Base-by-base conservation (phyloP, 768 basidiomycete species). In the Lenzites betulinus region DNA sequence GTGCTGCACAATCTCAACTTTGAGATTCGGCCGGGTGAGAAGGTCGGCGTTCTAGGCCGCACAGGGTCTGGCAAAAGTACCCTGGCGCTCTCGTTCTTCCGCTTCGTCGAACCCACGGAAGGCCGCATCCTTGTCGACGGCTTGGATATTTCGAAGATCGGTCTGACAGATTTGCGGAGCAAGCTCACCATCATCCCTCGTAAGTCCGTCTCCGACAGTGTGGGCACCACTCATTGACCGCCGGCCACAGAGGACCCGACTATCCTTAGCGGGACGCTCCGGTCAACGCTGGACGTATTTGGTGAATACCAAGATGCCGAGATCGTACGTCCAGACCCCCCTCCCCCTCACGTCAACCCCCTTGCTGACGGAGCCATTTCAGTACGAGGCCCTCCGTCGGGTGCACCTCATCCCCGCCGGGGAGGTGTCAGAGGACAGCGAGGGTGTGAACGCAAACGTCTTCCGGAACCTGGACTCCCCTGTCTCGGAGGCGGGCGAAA, bases 401-500 rank as follows among this genome's bases (percentile, higher is more conserved):
- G 91, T 93, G 0, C 91, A 93, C 67, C 77, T 93, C 57, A 90
- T 93, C 53, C 85, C 87, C 2, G 77, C 68, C 2, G 81, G 78
- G 48, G 85, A 83, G 54, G 72, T 75, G 3, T 70, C 77, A 0
- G 81, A 74, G 30, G 82, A 82, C 62, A 78, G 73, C 13, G 77
- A 80, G 8, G 77, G 73, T 16, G 74, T 90, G 57, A 93, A 93
- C 62, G 78, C 70, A 30, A 93, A 93, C 60, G 83, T 90, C 3
- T 92, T 92, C 82, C 83, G 87, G 20, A 83, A 87, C 66, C 76
- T 92, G 7, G 89, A 93, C 62, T 88, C 86, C 0, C 65, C 79
- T 8, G 89, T 92, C 2, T 87, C 88, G 1, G 92, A 95, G 75
- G 90, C 89, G 1, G 92, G 91, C 18, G 93, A 95, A 20, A 95